These are phyloP conservation scores for Talaromyces sp. DNA, from an alignment of 2,329 filamentous ascomycete genomes.

Conservation along the genomic window DNA sequence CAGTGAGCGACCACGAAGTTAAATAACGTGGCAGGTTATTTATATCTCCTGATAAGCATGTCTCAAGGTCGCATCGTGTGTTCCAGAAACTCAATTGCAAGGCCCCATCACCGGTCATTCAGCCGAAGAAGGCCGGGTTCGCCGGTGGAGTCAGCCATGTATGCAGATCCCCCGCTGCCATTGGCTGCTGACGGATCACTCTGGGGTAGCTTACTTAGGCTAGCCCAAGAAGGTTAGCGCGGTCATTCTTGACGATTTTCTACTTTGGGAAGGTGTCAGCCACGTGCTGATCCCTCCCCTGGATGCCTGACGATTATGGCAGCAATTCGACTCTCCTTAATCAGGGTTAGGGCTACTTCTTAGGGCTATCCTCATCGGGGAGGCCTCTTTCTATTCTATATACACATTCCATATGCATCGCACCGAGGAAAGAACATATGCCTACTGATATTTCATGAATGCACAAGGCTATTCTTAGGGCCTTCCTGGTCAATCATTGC, in stretches of 20 bases:
- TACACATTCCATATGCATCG: too few relatives aligned
- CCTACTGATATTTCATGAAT: too few relatives aligned
- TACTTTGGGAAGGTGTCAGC: background rate
- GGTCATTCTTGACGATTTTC: background rate
- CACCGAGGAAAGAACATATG: too few relatives aligned
- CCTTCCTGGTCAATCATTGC: too few relatives aligned
- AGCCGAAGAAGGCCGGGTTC: background rate
- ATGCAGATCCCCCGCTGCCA: background rate
- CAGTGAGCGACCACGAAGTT: background rate
- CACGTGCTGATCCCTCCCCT: background rate
- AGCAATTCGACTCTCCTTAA: background rate
- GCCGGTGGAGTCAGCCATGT: background rate
- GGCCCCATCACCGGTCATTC: background rate
- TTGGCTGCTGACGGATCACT: background rate
- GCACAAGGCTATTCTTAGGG: too few relatives aligned
- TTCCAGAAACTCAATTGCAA: background rate
- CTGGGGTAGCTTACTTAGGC: background rate
- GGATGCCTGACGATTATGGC: background rate
- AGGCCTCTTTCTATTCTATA: background rate
- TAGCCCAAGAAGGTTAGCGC: background rate
- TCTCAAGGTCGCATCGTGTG: background rate
- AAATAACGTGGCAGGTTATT: background rate
- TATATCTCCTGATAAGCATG: background rate
- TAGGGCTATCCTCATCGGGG: background rate
- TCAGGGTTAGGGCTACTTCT: background rate